These are phyloP conservation scores for Escovopsis sp. DNA, from an alignment of 2,329 filamentous ascomycete genomes.

Conservation along the genomic window DNA sequence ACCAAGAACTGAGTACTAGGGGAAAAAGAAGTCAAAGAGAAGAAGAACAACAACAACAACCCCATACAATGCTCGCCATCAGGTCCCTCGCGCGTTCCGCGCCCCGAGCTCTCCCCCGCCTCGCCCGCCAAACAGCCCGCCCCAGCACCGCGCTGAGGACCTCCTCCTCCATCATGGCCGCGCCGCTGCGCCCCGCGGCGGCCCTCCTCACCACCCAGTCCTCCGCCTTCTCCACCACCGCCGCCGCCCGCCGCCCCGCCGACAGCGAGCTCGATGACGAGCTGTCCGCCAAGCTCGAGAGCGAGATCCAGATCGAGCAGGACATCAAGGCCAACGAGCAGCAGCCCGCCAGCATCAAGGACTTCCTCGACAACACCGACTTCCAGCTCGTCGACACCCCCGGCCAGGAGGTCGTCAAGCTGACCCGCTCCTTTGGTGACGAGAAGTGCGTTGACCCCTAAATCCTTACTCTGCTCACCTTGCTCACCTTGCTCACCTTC, in stretches of 20 bases:
- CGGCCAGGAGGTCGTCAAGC: slow-evolving; percentile 75
- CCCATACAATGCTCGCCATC: slow-evolving; percentile 47
- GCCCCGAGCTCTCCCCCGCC: slow-evolving; percentile 46
- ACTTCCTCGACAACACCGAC: slow-evolving; percentile 72
- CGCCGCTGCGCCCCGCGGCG: slow-evolving; percentile 19
- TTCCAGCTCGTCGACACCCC: slow-evolving; percentile 72
- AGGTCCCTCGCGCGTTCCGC: slow-evolving; percentile 49
- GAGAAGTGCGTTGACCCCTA: slow-evolving; percentile 47
- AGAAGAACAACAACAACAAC: no score
- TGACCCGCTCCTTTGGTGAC: slow-evolving; percentile 69
- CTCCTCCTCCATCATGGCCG: slow-evolving; percentile 20
- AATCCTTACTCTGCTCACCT: no score
- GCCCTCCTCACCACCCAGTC: no score
- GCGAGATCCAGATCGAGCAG: slow-evolving; percentile 71
- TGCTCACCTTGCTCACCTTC: no score
- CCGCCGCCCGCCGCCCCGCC: slow-evolving; percentile 23
- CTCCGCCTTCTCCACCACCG: slow-evolving; percentile 32
- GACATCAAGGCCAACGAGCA: slow-evolving; percentile 61
- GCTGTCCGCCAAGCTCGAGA: slow-evolving; percentile 71
- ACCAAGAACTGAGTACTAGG: no score
- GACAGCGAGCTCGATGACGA: slow-evolving; percentile 52
- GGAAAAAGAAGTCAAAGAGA: no score
- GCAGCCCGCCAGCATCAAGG: slow-evolving; percentile 62
- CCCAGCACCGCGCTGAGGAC: slow-evolving; percentile 31
- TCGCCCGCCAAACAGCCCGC: slow-evolving; percentile 37